phyloP scores from a whole-genome alignment of 139 green algal species.

The Coccomyxa sp. region DNA sequence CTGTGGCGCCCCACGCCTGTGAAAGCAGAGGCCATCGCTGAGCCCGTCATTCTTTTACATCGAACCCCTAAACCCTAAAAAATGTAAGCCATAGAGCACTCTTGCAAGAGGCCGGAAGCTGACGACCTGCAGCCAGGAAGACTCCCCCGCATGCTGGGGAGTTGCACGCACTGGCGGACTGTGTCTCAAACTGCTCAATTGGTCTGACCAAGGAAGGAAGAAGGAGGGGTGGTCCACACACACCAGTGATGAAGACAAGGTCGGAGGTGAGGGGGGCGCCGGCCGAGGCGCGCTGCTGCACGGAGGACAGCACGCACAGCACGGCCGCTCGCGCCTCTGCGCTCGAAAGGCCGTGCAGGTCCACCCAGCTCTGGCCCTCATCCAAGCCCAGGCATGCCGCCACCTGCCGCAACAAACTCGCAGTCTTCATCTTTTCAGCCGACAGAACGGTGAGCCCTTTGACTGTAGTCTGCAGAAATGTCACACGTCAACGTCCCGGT shows the following conservation, averaged over 20 bases:
- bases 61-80: no score
- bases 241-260: constrained; percentile 11
- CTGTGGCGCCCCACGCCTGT: not conserved
- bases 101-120: no score
- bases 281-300: constrained; percentile 12
- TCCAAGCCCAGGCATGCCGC: constrained; percentile 4
- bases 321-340: constrained; percentile 43
- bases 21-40: no score
- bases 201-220: not conserved
- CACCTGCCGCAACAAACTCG: not conserved
- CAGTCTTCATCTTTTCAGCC: not conserved
- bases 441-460: no score
- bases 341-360: constrained; percentile 38
- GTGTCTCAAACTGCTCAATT: not conserved
- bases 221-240: not conserved
- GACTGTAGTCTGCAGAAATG: no score
- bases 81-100: no score
- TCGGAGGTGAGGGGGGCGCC: not conserved
- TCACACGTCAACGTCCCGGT: not conserved
- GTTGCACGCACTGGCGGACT: not conserved
- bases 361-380: constrained; percentile 15
- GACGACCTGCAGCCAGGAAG: no score
- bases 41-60: no score
- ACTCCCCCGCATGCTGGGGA: no score
- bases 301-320: constrained; percentile 34